Evolutionary conservation across 345 rosid genomes (phyloP), one percentile per base, ranked within the genome.

Genomic region (Trapa bicornis): DNA sequence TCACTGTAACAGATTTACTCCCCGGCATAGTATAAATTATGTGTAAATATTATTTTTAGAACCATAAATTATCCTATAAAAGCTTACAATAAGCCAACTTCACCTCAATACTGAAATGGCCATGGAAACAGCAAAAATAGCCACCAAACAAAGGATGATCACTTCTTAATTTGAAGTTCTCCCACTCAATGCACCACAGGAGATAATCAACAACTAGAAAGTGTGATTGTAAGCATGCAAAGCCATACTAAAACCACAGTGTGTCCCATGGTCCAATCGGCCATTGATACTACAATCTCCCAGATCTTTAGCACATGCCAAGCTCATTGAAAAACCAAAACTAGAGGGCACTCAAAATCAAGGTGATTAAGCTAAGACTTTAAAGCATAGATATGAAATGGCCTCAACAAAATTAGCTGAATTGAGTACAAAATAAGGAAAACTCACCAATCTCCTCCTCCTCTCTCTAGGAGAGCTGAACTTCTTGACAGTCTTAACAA

Each of bases 401-500:
- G 60, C 33, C 22, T 54, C 60, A 54, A 16, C 22, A 37, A 47
- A 39, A 47, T 13, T 32, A 38, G 22, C 32, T 16, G 39, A 72
- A 2, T 22, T 8, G 41, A 58, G 68, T 36, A n/a, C 29, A 22
- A 22, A 22, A 22, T 22, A 22, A 22, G 29, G 29, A 71, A 37
- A 4, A 65, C 81, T 65, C 53, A 91, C 99, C 91, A 86, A 77
- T 75, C 80, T 80, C 75, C 76, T 81, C 73, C 89, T 86, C 67
- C 89, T 82, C n/a, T 76, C 72, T 50, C 75, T 86, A 9, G 97
- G 97, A 47, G 99, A 91, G 72, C 82, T 77, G 65, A 84, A 81
- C 67, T 86, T 94, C 76, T 76, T 72, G 54, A 87, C 84, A 66
- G 96, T 86, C 83, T 84, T 91, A n/a, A 89, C 93, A 38, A 87